Evolutionary conservation across 1,284 basidiomycete genomes (phyloP), one percentile per base, ranked within the genome.

Genomic region (Abortiporus biennis): DNA sequence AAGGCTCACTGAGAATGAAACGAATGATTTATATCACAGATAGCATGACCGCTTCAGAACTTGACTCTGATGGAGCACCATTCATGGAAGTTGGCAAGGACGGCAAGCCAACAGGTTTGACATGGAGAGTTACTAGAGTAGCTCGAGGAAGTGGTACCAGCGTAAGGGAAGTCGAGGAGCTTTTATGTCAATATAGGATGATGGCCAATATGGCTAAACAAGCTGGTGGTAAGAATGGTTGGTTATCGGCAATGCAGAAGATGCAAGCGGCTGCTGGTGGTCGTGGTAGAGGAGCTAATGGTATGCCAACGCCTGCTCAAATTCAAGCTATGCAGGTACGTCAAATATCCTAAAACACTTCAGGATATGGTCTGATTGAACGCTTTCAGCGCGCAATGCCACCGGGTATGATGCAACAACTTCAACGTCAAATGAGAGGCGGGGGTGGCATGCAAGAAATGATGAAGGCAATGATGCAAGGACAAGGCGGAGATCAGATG

Each of bases 21-120:
- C 84, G 93, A 48, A 94, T 99, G 90, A 89, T 98, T 52, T 99
- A 89, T 69, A 98, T 99, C 59, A 97, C 92, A 17, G 95, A 99
- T 65, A 92, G 90, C 56, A 99, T 99, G 95, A 91, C 92, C 31
- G 78, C 84, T 13, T 69, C 71, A 43, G 96, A 99, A 65, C 80
- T 99, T 43, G 93, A 99, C 66, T 95, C 91, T n/a, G 95, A 99
- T 61, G 96, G 95, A 9, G 71, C 82, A 31, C 74, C 80, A 31
- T 95, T 96, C 67, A 83, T 92, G 75, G 81, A 86, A 50, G 69
- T 76, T 49, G 85, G 81, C 40, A 92, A 91, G 63, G 82, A 87
- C 55, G 87, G 89, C 6, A 88, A 87, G 56, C 90, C 91, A 1
- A 71, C 75, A 9, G 85, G 78, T 3, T 67, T 95, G 46, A 94